Percentiles rank a stretch among this genome's conserved stretches.
Evolutionary conservation across 1,284 basidiomycete genomes (phyloP).

Genomic region (Peniophora sp.): DNA sequence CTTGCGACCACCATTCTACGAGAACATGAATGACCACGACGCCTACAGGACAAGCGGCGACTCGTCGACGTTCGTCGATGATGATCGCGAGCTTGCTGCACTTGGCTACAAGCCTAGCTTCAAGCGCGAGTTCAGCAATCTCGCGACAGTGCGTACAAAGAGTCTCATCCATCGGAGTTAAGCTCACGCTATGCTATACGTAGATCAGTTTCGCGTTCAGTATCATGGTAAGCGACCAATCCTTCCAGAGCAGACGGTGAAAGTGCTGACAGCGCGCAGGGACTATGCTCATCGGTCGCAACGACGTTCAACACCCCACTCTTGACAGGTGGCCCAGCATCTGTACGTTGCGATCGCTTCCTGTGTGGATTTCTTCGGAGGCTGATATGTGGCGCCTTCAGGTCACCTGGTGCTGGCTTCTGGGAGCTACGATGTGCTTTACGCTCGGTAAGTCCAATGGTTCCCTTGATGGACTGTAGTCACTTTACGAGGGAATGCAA

Average conservation of each 20-base stretch:
- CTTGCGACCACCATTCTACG: too few relatives aligned
- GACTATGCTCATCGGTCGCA: slow-evolving; percentile 72
- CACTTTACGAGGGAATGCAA: too few relatives aligned
- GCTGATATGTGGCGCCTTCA: slow-evolving; percentile 12
- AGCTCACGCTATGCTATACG: neutral
- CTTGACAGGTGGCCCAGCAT: slow-evolving; percentile 68
- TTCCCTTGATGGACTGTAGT: neutral
- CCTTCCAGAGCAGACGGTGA: neutral
- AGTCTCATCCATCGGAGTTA: neutral
- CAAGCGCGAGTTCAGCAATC: slow-evolving; percentile 74
- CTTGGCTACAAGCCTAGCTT: slow-evolving; percentile 74
- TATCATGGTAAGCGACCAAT: slow-evolving; percentile 45
- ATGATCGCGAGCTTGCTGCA: slow-evolving; percentile 59
- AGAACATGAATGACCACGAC: too few relatives aligned
- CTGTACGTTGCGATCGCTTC: slow-evolving; percentile 29
- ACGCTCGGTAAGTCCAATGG: slow-evolving; percentile 39
- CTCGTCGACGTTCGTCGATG: slow-evolving; percentile 25
- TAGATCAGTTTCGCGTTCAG: slow-evolving; percentile 75
- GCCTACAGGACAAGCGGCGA: too few relatives aligned
- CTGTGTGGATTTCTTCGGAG: neutral
- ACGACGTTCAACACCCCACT: slow-evolving; percentile 80
- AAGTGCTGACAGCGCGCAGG: slow-evolving; percentile 33
- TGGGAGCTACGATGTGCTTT: slow-evolving; percentile 71
- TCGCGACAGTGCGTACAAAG: slow-evolving; percentile 48
- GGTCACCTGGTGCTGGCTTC: slow-evolving; percentile 78